Evolutionary conservation across 2,329 filamentous ascomycete species (phyloP).

Genomic region (Herpotrichia juniperi): DNA sequence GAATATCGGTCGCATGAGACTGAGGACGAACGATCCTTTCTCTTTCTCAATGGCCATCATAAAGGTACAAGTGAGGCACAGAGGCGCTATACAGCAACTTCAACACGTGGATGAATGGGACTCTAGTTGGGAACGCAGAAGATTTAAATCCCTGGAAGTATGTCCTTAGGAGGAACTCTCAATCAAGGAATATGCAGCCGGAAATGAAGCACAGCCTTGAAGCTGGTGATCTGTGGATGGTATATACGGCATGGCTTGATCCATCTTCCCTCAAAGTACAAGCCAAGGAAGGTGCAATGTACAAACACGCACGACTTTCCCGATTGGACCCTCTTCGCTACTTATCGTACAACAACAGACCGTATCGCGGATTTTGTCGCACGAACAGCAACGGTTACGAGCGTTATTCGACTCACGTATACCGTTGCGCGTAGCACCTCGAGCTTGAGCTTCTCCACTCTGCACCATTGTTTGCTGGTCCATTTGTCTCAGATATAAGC

Average conservation of each 20-base stretch:
- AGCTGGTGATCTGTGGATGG: background rate
- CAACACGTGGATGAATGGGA: slow-evolving; percentile 8
- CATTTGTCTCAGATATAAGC: background rate
- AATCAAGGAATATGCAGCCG: background rate
- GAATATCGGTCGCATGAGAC: background rate
- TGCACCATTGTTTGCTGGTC: background rate
- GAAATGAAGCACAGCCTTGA: background rate
- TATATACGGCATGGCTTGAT: background rate
- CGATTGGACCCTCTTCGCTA: background rate
- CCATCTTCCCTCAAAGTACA: background rate
- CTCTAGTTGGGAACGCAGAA: background rate
- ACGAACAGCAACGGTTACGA: background rate
- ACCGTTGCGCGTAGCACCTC: background rate
- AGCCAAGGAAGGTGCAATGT: background rate
- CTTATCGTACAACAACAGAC: background rate
- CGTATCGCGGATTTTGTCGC: background rate
- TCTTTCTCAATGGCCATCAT: background rate
- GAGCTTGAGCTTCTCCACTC: background rate
- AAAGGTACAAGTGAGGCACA: background rate
- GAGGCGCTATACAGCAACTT: slow-evolving; percentile 6
- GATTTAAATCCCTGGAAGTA: background rate
- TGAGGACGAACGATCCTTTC: background rate
- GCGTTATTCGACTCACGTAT: background rate
- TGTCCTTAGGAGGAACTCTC: background rate
- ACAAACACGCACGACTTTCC: background rate